Percentiles rank a stretch among this genome's conserved stretches.
phyloP scores from a whole-genome alignment of 192 early-diverging fungal genomes.

The Podochytrium sp. region DNA sequence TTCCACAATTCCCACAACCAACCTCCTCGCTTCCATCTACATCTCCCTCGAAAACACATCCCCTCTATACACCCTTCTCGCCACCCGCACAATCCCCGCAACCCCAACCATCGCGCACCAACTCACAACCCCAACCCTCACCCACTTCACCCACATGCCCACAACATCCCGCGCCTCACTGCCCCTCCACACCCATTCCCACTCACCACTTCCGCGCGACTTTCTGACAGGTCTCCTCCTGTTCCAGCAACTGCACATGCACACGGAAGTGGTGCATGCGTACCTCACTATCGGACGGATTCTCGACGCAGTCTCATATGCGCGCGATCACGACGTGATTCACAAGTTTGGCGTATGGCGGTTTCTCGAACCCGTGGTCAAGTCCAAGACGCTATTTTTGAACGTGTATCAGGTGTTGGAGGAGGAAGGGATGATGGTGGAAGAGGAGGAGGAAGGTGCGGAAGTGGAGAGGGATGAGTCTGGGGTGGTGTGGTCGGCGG shows the following conservation, averaged over 20 bases:
- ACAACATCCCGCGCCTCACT: too few relatives aligned
- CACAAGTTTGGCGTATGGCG: slow-evolving; percentile 1
- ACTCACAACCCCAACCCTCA: neutral
- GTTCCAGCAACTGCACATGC: slow-evolving; percentile 34
- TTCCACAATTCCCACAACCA: slow-evolving; percentile 16
- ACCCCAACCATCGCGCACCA: neutral
- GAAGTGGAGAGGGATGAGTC: neutral
- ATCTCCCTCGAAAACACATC: slow-evolving; percentile 15
- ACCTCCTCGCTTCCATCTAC: slow-evolving; percentile 34
- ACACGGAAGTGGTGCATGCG: slow-evolving; percentile 19
- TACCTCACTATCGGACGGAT: slow-evolving; percentile 35
- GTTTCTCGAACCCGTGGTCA: slow-evolving; percentile 45
- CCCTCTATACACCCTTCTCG: slow-evolving; percentile 35
- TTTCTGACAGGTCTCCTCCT: slow-evolving; percentile 37
- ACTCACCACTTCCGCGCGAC: slow-evolving; percentile 4
- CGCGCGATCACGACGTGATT: slow-evolving; percentile 13
- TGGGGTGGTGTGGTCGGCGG: slow-evolving; percentile 5
- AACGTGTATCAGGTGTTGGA: slow-evolving; percentile 50
- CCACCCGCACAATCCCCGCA: neutral
- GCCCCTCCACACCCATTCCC: neutral
- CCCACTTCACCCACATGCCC: too few relatives aligned
- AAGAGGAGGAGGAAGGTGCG: neutral
- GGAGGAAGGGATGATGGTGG: slow-evolving; percentile 42
- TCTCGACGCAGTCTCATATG: slow-evolving; percentile 45
- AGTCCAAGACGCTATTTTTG: slow-evolving; percentile 47